Evolutionary conservation across 2,329 filamentous ascomycete genomes (phyloP), one percentile per base, ranked within the genome.

Genomic region (Calonectria pteridis): DNA sequence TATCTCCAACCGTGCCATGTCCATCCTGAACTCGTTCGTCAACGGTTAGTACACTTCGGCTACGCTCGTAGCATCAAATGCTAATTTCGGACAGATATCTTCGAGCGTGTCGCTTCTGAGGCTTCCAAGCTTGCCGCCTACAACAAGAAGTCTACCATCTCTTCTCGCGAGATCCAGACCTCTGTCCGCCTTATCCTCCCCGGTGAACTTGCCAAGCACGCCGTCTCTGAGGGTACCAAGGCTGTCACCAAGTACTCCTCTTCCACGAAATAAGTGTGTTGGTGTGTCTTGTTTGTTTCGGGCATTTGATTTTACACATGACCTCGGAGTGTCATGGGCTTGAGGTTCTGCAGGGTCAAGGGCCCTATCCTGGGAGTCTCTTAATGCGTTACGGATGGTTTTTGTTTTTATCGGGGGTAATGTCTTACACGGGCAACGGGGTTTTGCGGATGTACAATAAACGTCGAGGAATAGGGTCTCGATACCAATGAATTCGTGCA

Each of bases 131-230:
- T 99, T 76, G 97, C 97, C 81, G 97, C 97, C 78, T 99, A 99
- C 92, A 99, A 99, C 94, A 99, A 98, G 94, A 99, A 99, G 92
- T 98, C 96, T 66, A 99, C 97, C 86, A 99, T 99, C 89, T 98
- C 96, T 69, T 98, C 97, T 81, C 94, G 97, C 84, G 97, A 99
- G 90, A 99, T 99, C 85, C 97, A 99, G 92, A 99, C 97, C 82
- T 98, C 97, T 81, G 97, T 99, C 82, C 94, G 97, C 81, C 93
- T 99, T 76, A 99, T 99, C 88, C 94, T 99, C 69, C 97, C 97
- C 59, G 97, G 97, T 89, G 97, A 99, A 90, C 92, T 99, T 82
- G 97, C 97, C 87, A 99, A 99, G 94, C 97, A 99, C 89, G 97
- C 97, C 81, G 97, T 99, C 63, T 99, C 97, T 82, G 97, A 99